Evolutionary conservation across 2,329 filamentous ascomycete genomes (phyloP), one percentile per base, ranked within the genome.

Genomic region (Hypoxylon sp.): DNA sequence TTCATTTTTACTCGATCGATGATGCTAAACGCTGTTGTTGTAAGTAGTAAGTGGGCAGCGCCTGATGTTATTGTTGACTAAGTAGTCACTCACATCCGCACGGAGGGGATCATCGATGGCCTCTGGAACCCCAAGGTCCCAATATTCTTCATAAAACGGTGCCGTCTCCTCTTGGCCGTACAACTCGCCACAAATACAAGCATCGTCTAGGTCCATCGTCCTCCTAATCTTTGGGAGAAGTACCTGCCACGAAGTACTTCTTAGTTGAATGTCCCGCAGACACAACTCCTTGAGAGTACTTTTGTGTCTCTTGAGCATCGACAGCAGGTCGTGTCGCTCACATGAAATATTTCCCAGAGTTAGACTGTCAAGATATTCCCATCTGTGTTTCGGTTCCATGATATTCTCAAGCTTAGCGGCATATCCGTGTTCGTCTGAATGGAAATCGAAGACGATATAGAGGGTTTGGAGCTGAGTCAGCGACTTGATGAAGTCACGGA

Each of bases 171-270:
- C 28, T n/a, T 43, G 28, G 1, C 75, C 75, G 7, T 64, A 67
- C 10, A 76, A 32, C 23, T 70, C 62, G 14, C 74, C 75, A 49
- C 72, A 75, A 21, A 77, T 72, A 43, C 72, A 74, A 13, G 70
- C 72, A 1, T 72, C 61, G 3, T 70, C 65, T 13, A 78, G 55
- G 36, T 60, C 21, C 48, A 77, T 52, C 9, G 57, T 68, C n/a
- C 62, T 66, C 50, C 74, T 65, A n/a, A 77, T 76, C 28, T 73
- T 63, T 3, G 68, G 69, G 45, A 77, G 63, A n/a, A 77, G 67
- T 17, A 59, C 55, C 21, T 41, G 56, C 73, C 75, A 76, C 1
- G 74, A 77, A 3, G 73, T 75, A 10, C 50, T 68, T 10, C 48
- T 53, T 7, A 77, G 69, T 23, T 45, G 41, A 13, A 76, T 63